A percentile compares a stretch with the other conserved stretches of the same genome.
These are phyloP conservation scores for Xylariaceae sp. DNA, from an alignment of 2,329 filamentous ascomycete genomes.

Conservation along the genomic window DNA sequence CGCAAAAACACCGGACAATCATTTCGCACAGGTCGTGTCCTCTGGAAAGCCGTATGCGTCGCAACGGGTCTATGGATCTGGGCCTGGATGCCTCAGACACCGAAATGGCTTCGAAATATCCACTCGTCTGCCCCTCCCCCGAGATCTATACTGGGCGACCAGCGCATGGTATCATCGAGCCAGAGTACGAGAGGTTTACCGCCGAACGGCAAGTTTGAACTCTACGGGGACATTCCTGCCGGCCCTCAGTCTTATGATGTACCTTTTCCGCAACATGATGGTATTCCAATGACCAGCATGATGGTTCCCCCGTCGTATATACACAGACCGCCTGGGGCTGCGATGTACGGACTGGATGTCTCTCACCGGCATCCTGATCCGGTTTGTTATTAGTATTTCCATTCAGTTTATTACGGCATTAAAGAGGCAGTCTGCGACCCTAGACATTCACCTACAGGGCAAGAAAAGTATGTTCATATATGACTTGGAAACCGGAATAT, in stretches of 20 bases:
- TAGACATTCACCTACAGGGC: too few relatives aligned
- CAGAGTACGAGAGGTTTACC: neutral
- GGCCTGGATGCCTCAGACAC: slow-evolving; percentile 15
- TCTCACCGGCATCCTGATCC: neutral
- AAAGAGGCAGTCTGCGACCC: too few relatives aligned
- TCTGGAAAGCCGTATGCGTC: slow-evolving; percentile 19
- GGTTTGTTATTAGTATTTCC: neutral
- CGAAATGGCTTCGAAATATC: neutral
- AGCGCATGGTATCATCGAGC: neutral
- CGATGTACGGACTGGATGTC: neutral
- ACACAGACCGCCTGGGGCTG: neutral
- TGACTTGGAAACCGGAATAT: too few relatives aligned
- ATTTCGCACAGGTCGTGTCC: slow-evolving; percentile 9
- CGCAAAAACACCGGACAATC: slow-evolving; percentile 4
- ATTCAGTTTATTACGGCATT: too few relatives aligned
- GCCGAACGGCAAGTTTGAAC: neutral
- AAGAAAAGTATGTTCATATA: too few relatives aligned
- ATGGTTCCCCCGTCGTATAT: slow-evolving; percentile 7
- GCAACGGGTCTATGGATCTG: slow-evolving; percentile 16
- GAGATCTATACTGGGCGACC: neutral
- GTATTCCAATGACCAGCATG: slow-evolving; percentile 5
- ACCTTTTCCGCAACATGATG: neutral
- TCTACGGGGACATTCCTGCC: neutral
- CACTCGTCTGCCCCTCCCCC: neutral
- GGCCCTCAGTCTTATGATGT: neutral